Conservation (phyloP, 2,329 filamentous ascomycete species). For the Aspergillus sp. region DNA sequence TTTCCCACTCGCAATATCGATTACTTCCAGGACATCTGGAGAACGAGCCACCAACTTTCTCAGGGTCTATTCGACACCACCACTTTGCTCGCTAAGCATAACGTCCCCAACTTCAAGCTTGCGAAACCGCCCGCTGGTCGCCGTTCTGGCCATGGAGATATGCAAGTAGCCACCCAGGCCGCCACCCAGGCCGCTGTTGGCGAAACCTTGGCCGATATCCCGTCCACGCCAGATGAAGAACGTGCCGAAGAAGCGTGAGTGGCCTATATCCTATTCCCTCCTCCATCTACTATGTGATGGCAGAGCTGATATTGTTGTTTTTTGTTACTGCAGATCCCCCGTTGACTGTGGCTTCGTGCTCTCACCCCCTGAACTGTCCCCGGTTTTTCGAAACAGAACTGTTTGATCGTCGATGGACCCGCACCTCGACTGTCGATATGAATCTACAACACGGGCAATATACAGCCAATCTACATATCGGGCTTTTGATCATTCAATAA, state of each 20-base stretch:
- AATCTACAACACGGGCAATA: background rate
- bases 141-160: slow-evolving; percentile 12
- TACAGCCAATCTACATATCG: background rate
- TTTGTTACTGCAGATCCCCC: background rate
- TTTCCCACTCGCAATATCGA: slow-evolving; percentile 14
- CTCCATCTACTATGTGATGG: background rate
- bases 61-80: slow-evolving; percentile 9
- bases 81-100: slow-evolving; percentile 11
- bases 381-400: background rate
- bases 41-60: slow-evolving; percentile 10
- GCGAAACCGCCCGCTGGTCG: background rate
- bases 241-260: background rate
- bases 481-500: background rate
- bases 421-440: background rate
- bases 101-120: slow-evolving; percentile 7
- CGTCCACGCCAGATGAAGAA: background rate
- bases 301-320: background rate
- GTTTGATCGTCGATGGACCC: background rate
- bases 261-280: background rate
- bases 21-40: slow-evolving; percentile 22
- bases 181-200: background rate
- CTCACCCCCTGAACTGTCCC: background rate
- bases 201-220: background rate
- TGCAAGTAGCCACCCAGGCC: background rate
- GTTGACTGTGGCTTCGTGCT: background rate